Conservation (phyloP, 140 eudicot species). For the Senecio squalidus region DNA sequence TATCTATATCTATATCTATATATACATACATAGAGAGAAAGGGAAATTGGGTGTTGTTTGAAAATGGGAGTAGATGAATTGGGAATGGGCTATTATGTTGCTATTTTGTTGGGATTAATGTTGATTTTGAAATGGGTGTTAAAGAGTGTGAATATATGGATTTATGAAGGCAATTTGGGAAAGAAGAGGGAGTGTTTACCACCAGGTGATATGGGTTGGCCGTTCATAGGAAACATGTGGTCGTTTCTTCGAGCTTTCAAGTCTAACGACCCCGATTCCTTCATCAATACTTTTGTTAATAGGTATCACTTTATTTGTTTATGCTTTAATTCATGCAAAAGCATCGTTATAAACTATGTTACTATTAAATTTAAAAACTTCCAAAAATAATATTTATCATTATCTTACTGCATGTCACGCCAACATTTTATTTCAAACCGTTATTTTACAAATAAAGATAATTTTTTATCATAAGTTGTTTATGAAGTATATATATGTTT, state of each 20-base stretch:
- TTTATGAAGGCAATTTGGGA: slow-evolving; percentile 44
- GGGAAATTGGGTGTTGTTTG: background rate
- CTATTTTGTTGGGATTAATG: slow-evolving; percentile 24
- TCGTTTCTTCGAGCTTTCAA: slow-evolving; percentile 81
- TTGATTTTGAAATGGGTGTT: slow-evolving; percentile 38
- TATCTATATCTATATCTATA: background rate
- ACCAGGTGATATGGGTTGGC: slow-evolving; percentile 94
- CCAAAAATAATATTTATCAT: no score
- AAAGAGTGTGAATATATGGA: slow-evolving; percentile 44
- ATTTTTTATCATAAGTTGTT: no score
- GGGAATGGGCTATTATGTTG: slow-evolving; percentile 14
- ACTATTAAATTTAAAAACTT: no score
- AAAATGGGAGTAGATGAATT: slow-evolving; percentile 30
- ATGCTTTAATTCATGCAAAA: no score
- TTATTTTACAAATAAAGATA: no score
- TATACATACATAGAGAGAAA: background rate
- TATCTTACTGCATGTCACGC: no score
- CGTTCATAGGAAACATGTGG: slow-evolving; percentile 85
- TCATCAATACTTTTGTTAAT: slow-evolving; percentile 30
- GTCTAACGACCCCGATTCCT: slow-evolving; percentile 70
- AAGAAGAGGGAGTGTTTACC: slow-evolving; percentile 44
- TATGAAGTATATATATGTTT: background rate
- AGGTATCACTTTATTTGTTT: slow-evolving; percentile 31
- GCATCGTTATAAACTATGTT: background rate
- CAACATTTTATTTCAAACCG: no score